phyloP scores from a whole-genome alignment of 2,329 filamentous ascomycete species.

The Scleromitrula shiraiana region DNA sequence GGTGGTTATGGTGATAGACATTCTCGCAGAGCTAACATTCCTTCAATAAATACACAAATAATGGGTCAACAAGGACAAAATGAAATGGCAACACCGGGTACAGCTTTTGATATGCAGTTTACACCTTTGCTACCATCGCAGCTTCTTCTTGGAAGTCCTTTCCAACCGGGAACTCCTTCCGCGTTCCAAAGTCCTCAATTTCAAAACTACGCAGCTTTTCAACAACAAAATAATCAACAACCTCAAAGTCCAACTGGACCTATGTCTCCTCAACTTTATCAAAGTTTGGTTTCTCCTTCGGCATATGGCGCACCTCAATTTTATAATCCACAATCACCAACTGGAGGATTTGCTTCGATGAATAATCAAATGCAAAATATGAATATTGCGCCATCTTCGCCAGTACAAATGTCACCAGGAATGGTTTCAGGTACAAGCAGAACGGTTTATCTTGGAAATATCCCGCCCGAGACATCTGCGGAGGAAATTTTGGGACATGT shows the following conservation, averaged over 20 bases:
- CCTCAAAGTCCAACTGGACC: constrained; percentile 69
- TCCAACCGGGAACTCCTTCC: constrained; percentile 88
- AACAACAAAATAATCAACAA: constrained; percentile 45
- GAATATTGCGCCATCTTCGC: constrained; percentile 56
- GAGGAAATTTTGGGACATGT: constrained; percentile 97
- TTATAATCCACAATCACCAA: constrained; percentile 79
- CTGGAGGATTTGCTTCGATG: constrained; percentile 53
- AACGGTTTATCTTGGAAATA: constrained; percentile 96
- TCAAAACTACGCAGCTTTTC: constrained; percentile 71
- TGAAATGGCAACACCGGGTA: constrained; percentile 80
- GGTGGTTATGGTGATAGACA: constrained; percentile 81
- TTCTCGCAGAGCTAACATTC: constrained; percentile 76
- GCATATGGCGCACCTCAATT: constrained; percentile 75
- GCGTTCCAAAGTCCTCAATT: constrained; percentile 90
- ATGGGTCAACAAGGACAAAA: constrained; percentile 46
- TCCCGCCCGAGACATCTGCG: constrained; percentile 92
- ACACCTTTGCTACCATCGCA: constrained; percentile 92
- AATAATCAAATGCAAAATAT: constrained; percentile 38
- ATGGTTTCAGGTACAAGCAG: constrained; percentile 85
- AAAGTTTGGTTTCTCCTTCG: constrained; percentile 77
- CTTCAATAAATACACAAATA: constrained; percentile 81
- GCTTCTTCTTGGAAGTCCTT: constrained; percentile 88
- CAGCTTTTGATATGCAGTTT: constrained; percentile 96
- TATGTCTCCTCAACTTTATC: constrained; percentile 77
- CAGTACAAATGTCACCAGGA: constrained; percentile 68